Percentiles rank a stretch among this genome's conserved stretches.
These are phyloP conservation scores for Sinapis alba DNA, from an alignment of 441 rosid genomes.

Conservation along the genomic window DNA sequence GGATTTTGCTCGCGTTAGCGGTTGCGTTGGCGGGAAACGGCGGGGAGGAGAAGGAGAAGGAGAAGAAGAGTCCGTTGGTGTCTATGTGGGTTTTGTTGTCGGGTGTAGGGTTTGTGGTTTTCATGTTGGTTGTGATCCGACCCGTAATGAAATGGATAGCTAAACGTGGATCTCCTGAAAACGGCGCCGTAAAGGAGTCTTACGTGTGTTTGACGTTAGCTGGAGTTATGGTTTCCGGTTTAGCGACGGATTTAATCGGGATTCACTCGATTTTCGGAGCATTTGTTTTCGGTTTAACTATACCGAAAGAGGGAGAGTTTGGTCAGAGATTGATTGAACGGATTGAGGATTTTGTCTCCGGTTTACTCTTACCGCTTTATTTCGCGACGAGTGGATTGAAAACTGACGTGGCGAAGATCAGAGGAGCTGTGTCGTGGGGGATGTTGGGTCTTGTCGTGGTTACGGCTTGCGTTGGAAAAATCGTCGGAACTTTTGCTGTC, in stretches of 20 bases:
- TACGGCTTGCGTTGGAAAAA: slow-evolving; percentile 73
- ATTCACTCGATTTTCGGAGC: slow-evolving; percentile 80
- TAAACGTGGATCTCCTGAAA: slow-evolving; percentile 51
- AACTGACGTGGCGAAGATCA: slow-evolving; percentile 59
- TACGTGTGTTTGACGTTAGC: slow-evolving; percentile 65
- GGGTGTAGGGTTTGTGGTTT: slow-evolving; percentile 57
- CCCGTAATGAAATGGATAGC: slow-evolving; percentile 66
- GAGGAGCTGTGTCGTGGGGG: slow-evolving; percentile 64
- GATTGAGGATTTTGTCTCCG: slow-evolving; percentile 70
- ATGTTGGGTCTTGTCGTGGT: slow-evolving; percentile 60
- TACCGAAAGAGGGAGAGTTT: slow-evolving; percentile 69
- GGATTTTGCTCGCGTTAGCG: slow-evolving; percentile 66
- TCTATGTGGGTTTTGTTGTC: slow-evolving; percentile 68
- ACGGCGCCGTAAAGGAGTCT: slow-evolving; percentile 50
- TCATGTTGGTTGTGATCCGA: slow-evolving; percentile 57
- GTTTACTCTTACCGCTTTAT: slow-evolving; percentile 73
- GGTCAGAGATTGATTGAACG: slow-evolving; percentile 54
- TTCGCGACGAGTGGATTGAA: slow-evolving; percentile 83
- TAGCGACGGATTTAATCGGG: slow-evolving; percentile 67
- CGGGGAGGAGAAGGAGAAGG: too few relatives aligned
- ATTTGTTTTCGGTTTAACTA: slow-evolving; percentile 67
- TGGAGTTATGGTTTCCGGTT: slow-evolving; percentile 74
- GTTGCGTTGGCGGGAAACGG: slow-evolving; percentile 57
- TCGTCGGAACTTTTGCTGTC: slow-evolving; percentile 60
- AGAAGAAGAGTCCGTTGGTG: slow-evolving; percentile 50